phyloP scores from a whole-genome alignment of 805 yeast species.

The Monosporozyma servazzii region DNA sequence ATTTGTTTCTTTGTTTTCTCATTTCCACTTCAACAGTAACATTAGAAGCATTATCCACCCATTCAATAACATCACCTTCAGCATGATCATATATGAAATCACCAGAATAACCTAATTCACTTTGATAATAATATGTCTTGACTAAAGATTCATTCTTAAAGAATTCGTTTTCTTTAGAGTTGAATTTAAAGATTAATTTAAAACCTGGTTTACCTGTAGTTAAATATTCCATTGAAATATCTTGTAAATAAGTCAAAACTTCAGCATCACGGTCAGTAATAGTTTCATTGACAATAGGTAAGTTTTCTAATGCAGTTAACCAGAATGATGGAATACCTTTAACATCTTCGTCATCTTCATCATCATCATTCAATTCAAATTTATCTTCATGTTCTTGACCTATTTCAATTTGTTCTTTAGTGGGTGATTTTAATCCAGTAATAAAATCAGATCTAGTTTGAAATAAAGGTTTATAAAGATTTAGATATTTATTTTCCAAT shows the following conservation, averaged over 20 bases:
- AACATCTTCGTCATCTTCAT: conserved; percentile 35
- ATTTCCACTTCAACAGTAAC: conserved; percentile 82
- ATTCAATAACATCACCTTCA: conserved; percentile 71
- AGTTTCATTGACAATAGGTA: conserved; percentile 70
- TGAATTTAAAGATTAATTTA: conserved; percentile 73
- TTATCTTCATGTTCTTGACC: conserved; percentile 58
- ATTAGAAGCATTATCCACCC: conserved; percentile 73
- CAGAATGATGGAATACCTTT: conserved; percentile 91
- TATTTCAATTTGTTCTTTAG: conserved; percentile 62
- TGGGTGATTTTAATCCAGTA: conserved; percentile 67
- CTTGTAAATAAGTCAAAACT: conserved; percentile 57
- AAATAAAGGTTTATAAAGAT: conserved; percentile 67
- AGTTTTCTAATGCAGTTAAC: conserved; percentile 89
- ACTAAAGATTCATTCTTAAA: conserved; percentile 64
- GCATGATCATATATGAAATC: conserved; percentile 97
- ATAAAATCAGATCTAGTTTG: conserved; percentile 64
- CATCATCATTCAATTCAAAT: conserved; percentile 36
- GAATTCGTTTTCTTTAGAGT: conserved; percentile 50
- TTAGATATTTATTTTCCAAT: conserved; percentile 71
- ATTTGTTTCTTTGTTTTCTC: conserved; percentile 94
- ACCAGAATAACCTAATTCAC: conserved; percentile 87
- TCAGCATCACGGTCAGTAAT: conserved; percentile 87
- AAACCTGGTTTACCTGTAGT: conserved; percentile 66
- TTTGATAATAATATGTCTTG: conserved; percentile 89
- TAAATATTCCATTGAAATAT: conserved; percentile 72